phyloP scores from a whole-genome alignment of 2,329 filamentous ascomycete species.

The Beauveria asiatica region DNA sequence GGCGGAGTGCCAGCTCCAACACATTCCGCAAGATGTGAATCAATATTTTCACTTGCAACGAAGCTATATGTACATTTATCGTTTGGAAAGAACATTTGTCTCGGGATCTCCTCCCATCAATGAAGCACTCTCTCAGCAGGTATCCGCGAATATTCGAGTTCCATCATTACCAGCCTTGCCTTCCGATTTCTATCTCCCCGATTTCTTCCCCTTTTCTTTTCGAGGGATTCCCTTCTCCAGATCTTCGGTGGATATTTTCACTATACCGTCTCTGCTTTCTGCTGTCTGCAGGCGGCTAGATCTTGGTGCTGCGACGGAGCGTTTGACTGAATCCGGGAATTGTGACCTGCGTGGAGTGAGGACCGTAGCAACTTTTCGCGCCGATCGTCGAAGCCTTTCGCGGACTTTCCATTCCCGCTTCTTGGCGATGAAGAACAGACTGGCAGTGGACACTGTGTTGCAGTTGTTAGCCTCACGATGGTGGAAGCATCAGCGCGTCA shows the following conservation, averaged over 20 bases:
- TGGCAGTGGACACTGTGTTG: slow-evolving; percentile 48
- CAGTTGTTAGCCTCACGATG: neutral
- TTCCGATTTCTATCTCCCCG: neutral
- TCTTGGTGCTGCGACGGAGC: slow-evolving; percentile 21
- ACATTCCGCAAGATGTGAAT: slow-evolving; percentile 59
- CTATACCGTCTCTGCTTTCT: slow-evolving; percentile 51
- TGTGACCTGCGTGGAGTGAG: slow-evolving; percentile 54
- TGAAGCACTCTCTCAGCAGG: slow-evolving; percentile 10
- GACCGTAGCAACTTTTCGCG: slow-evolving; percentile 50
- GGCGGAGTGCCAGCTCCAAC: slow-evolving; percentile 69
- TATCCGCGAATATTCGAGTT: neutral
- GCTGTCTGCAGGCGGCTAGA: slow-evolving; percentile 35
- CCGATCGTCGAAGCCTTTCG: slow-evolving; percentile 61
- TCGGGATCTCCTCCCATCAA: slow-evolving; percentile 5
- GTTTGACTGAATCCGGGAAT: slow-evolving; percentile 51
- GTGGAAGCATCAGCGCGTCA: slow-evolving; percentile 12
- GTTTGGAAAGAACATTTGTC: neutral
- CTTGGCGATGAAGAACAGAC: slow-evolving; percentile 73
- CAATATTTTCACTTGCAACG: slow-evolving; percentile 12
- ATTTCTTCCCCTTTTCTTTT: slow-evolving; percentile 24
- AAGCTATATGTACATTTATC: slow-evolving; percentile 12
- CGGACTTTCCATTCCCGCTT: slow-evolving; percentile 76
- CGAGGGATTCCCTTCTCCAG: slow-evolving; percentile 48
- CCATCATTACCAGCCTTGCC: neutral
- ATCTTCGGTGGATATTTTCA: slow-evolving; percentile 45